Conservation (phyloP, 345 rosid species). For the Gossypioides kirkii region DNA sequence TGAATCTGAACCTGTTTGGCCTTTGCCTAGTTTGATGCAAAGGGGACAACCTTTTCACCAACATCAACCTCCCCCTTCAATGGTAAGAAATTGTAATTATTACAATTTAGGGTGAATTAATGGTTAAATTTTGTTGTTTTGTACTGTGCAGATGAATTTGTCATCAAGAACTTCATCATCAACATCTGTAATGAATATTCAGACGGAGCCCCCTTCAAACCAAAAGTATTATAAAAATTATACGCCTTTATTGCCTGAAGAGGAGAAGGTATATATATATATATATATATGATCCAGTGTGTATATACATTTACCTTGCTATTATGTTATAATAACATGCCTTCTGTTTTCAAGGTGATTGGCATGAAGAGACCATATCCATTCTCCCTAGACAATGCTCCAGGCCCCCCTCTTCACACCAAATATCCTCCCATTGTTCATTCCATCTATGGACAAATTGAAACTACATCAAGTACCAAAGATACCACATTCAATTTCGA, state of each 20-base stretch:
- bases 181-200: slow-evolving; percentile 31
- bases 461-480: slow-evolving; percentile 28
- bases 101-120: not conserved
- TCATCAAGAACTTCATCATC: slow-evolving; percentile 41
- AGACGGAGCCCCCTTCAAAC: slow-evolving; percentile 83
- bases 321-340: not conserved
- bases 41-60: slow-evolving; percentile 28
- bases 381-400: slow-evolving; percentile 36
- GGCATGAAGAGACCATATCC: slow-evolving; percentile 51
- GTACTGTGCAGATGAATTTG: slow-evolving; percentile 34
- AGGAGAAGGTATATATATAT: slow-evolving; percentile 35
- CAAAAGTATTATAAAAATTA: slow-evolving; percentile 38
- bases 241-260: slow-evolving; percentile 31
- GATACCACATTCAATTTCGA: slow-evolving; percentile 17
- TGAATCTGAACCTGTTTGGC: slow-evolving; percentile 31
- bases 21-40: slow-evolving; percentile 30
- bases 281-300: no score
- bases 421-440: slow-evolving; percentile 24
- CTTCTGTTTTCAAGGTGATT: slow-evolving; percentile 30
- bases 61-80: slow-evolving; percentile 24
- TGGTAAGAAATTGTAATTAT: slow-evolving; percentile 23
- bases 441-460: slow-evolving; percentile 33
- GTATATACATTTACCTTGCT: not conserved
- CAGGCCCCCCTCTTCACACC: slow-evolving; percentile 20
- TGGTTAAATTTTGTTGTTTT: slow-evolving; percentile 9